Evolutionary conservation across 2,329 filamentous ascomycete species (phyloP).

Genomic region (Exophiala mesophila): DNA sequence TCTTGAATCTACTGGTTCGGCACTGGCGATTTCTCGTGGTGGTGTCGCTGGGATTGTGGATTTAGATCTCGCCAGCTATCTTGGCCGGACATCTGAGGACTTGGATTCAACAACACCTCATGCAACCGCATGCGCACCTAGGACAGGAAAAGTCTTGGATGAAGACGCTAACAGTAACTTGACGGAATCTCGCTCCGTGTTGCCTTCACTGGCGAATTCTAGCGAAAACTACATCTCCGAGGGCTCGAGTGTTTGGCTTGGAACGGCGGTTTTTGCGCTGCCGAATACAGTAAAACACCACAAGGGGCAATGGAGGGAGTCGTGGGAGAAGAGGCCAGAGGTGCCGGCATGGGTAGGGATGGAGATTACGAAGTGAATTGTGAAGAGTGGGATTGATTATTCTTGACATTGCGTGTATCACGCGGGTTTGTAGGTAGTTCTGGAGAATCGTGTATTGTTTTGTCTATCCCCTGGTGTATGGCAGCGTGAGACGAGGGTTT

Average conservation of each 20-base stretch:
- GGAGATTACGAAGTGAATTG: too few relatives aligned
- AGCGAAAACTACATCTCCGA: constrained; percentile 48
- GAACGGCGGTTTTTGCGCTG: constrained; percentile 67
- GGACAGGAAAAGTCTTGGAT: constrained; percentile 63
- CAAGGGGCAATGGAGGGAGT: constrained; percentile 51
- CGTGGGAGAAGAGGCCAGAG: constrained; percentile 56
- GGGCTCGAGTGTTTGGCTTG: constrained; percentile 60
- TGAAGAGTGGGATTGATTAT: too few relatives aligned
- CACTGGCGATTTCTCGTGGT: constrained; percentile 45
- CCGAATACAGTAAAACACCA: constrained; percentile 53
- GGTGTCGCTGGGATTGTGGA: constrained; percentile 51
- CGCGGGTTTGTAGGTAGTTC: too few relatives aligned
- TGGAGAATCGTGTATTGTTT: too few relatives aligned
- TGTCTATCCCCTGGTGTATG: too few relatives aligned
- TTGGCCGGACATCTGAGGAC: too few relatives aligned
- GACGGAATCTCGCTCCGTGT: constrained; percentile 64
- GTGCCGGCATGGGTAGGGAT: constrained; percentile 52
- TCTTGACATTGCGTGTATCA: too few relatives aligned
- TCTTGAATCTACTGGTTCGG: constrained; percentile 31
- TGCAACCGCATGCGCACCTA: constrained; percentile 13
- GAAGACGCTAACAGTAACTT: constrained; percentile 77
- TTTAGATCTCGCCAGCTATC: constrained; percentile 30
- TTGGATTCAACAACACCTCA: too few relatives aligned
- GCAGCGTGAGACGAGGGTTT: too few relatives aligned
- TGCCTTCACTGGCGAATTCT: constrained; percentile 58